These are phyloP conservation scores for Russula virescens DNA, from an alignment of 768 basidiomycete species.

Conservation along the genomic window DNA sequence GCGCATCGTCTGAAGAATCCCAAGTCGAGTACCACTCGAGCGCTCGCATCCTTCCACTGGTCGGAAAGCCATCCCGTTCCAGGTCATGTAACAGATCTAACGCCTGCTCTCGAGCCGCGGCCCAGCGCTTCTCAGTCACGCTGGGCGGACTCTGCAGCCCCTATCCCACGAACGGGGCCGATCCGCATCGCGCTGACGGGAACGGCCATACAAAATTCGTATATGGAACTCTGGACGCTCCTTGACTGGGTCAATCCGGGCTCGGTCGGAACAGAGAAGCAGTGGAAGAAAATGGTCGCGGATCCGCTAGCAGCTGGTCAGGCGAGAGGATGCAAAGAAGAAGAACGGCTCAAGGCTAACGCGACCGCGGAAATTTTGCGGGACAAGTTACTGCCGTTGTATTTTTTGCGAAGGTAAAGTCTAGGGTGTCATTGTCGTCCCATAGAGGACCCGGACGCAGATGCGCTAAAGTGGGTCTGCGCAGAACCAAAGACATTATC, in stretches of 20 bases:
- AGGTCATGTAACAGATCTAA: constrained; percentile 24
- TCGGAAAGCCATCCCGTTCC: constrained; percentile 14
- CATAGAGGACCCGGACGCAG: not conserved
- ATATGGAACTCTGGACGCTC: constrained; percentile 88
- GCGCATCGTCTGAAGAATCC: constrained; percentile 87
- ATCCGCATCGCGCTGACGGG: constrained; percentile 84
- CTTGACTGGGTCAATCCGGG: constrained; percentile 90
- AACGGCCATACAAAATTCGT: constrained; percentile 79
- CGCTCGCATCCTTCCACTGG: constrained; percentile 67
- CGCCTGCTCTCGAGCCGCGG: not conserved
- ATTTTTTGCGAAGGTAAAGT: constrained; percentile 72
- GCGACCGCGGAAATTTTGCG: constrained; percentile 55
- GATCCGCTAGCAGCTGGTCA: constrained; percentile 66
- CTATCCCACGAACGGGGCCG: constrained; percentile 15
- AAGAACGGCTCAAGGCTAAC: constrained; percentile 55
- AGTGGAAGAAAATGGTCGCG: constrained; percentile 74
- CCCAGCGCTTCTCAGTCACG: not conserved
- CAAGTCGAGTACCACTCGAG: constrained; percentile 53
- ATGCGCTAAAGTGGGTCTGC: not conserved
- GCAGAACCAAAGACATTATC: constrained; percentile 72
- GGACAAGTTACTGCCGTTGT: constrained; percentile 66
- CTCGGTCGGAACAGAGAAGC: constrained; percentile 56
- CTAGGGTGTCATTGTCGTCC: not conserved
- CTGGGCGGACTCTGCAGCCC: not conserved
- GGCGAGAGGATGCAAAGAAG: constrained; percentile 55